A percentile compares a stretch with the other conserved stretches of the same genome.
phyloP scores from a whole-genome alignment of 2,329 filamentous ascomycete genomes.

The Rachicladosporium sp. region DNA sequence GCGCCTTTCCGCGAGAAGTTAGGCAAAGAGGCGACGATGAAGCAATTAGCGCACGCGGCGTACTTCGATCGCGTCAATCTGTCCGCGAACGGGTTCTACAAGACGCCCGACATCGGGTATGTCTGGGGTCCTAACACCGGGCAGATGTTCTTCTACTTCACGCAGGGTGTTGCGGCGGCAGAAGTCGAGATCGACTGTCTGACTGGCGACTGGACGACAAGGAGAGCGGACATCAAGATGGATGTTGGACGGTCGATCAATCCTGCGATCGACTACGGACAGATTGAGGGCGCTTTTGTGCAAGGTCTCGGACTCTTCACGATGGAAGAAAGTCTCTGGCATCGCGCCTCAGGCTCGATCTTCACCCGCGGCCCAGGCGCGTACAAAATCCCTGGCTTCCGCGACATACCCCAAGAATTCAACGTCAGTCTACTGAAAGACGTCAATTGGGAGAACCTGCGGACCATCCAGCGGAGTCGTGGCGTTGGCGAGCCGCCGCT shows the following conservation, averaged over 20 bases:
- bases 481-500: conserved; percentile 64
- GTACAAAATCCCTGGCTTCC: conserved; percentile 85
- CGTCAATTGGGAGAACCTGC: conserved; percentile 75
- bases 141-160: conserved; percentile 99
- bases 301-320: conserved; percentile 74
- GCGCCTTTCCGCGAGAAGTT: conserved; percentile 76
- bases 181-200: conserved; percentile 91
- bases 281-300: conserved; percentile 72
- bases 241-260: conserved; percentile 79
- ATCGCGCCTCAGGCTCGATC: conserved; percentile 53
- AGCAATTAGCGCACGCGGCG: conserved; percentile 75
- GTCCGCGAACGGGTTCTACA: conserved; percentile 95
- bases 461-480: conserved; percentile 70
- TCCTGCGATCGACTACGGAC: conserved; percentile 66
- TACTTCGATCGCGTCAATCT: conserved; percentile 96
- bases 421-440: conserved; percentile 78
- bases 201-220: conserved; percentile 84
- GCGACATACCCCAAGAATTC: conserved; percentile 78
- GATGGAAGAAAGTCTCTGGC: conserved; percentile 60
- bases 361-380: conserved; percentile 53
- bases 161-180: conserved; percentile 80
- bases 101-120: conserved; percentile 93
- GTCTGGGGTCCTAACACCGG: conserved; percentile 82
- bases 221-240: conserved; percentile 92
- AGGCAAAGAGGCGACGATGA: conserved; percentile 67